phyloP scores from a whole-genome alignment of 441 rosid genomes.

The Mallotus repandus region DNA sequence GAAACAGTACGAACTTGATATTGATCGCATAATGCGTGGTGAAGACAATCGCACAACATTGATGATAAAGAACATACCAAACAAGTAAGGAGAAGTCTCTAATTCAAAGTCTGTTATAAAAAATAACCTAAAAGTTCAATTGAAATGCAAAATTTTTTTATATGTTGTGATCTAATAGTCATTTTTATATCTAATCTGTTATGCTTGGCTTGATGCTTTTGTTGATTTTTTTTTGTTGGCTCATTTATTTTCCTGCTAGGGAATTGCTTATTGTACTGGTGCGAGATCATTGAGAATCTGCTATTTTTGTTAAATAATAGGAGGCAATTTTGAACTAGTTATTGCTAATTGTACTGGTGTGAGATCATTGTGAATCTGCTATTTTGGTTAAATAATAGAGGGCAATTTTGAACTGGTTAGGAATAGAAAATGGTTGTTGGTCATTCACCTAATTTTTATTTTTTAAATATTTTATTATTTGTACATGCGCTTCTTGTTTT shows the following conservation, averaged over 20 bases:
- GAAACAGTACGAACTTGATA: slow-evolving; percentile 68
- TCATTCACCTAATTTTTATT: not conserved
- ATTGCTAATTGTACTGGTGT: not conserved
- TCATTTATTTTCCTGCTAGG: not conserved
- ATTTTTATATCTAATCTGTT: no score
- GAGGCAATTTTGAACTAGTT: not conserved
- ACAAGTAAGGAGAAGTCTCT: slow-evolving; percentile 48
- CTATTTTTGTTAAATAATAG: not conserved
- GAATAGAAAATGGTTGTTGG: not conserved
- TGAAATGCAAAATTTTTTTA: no score
- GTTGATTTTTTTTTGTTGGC: not conserved
- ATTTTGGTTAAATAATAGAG: not conserved
- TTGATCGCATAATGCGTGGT: slow-evolving; percentile 59
- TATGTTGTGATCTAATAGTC: no score
- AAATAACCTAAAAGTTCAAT: no score
- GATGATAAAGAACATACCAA: slow-evolving; percentile 85
- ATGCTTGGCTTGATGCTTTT: not conserved
- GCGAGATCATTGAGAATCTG: not conserved
- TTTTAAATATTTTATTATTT: not conserved
- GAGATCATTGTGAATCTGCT: not conserved
- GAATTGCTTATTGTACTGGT: not conserved
- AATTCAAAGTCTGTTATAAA: not conserved
- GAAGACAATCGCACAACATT: slow-evolving; percentile 70
- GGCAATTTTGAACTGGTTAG: not conserved
- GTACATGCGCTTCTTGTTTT: not conserved